Evolutionary conservation across 2,329 filamentous ascomycete genomes (phyloP).

Genomic region (Aspergillus ochraceus): DNA sequence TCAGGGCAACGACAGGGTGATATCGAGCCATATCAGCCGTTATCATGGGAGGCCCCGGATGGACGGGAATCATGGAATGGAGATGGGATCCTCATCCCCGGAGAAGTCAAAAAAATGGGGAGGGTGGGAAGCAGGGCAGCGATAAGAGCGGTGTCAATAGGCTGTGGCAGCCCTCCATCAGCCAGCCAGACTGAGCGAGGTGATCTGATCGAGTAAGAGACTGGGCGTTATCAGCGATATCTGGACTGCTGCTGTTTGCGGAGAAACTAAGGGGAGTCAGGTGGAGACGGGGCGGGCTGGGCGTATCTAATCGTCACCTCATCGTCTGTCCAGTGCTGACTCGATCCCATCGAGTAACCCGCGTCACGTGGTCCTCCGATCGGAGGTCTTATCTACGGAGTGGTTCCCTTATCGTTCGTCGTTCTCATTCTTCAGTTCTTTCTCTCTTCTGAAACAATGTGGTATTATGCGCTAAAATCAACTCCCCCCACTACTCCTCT

Average conservation of each 20-base stretch:
- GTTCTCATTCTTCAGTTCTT: no score
- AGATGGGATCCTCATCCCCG: neutral
- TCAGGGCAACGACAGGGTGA: neutral
- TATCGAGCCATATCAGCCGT: neutral
- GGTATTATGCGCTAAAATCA: neutral
- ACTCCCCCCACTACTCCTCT: no score
- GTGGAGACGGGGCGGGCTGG: neutral
- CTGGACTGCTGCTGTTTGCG: neutral
- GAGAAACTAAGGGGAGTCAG: neutral
- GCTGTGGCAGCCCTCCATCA: constrained; percentile 8
- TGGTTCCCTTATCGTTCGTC: no score
- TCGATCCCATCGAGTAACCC: constrained; percentile 39
- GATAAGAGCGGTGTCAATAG: neutral
- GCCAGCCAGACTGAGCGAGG: neutral
- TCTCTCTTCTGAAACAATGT: no score
- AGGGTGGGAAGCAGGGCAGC: neutral
- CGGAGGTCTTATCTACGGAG: no score
- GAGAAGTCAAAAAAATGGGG: neutral
- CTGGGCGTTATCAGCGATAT: constrained; percentile 24
- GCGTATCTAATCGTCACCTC: constrained; percentile 23
- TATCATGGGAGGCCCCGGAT: neutral
- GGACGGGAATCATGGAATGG: neutral
- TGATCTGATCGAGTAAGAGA: constrained; percentile 23
- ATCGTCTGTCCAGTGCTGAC: constrained; percentile 21
- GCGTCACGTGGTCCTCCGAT: neutral